Evolutionary conservation across 2,329 filamentous ascomycete genomes (phyloP), one percentile per base, ranked within the genome.

Genomic region (Sclerotiophoma versabilis): DNA sequence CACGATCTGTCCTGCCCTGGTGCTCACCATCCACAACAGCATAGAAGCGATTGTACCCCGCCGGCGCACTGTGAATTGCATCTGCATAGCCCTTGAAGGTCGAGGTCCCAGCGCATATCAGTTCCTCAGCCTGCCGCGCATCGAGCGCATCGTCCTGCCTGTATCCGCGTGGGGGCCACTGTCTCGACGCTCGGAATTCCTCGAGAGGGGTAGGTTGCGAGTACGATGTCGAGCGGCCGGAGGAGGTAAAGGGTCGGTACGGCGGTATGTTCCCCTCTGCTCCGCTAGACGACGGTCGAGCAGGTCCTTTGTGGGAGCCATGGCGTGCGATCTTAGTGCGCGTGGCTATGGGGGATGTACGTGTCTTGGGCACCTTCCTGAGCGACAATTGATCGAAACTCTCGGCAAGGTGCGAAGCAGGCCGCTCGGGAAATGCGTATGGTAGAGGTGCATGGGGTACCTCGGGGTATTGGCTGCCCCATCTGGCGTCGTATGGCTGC

Each of bases 141-240:
- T 57, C 60, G 48, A 78, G 57, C 15, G 59, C 60, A 33, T 73
- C 69, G 42, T 75, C 68, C 43, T 56, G 56, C 19, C 67, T 62
- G 66, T 69, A 75, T 27, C 75, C 73, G 33, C 58, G 66, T n/a
- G 76, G 76, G 20, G 76, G 76, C 76, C 76, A 78, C 43, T 65
- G 63, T 60, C 71, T 64, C 30, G 69, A 68, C 38, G 52, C 64
- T 46, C 73, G 68, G 44, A 70, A 74, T 46, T 74, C 72, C n/a
- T 75, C 72, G 46, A 75, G 67, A 12, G 72, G 66, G 15, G 71
- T 67, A 4, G 71, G 70, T 36, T 75, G 70, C 29, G 71, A 74
- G 53, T 74, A 75, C 19, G 72, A 75, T 27, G 66, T 71, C 19
- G 72, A 63, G 55, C 71, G 64, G 33, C 68, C 66, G 15, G 65